Conservation (phyloP, 495 filamentous ascomycete species). For the Sabuloglossum arenarium region DNA sequence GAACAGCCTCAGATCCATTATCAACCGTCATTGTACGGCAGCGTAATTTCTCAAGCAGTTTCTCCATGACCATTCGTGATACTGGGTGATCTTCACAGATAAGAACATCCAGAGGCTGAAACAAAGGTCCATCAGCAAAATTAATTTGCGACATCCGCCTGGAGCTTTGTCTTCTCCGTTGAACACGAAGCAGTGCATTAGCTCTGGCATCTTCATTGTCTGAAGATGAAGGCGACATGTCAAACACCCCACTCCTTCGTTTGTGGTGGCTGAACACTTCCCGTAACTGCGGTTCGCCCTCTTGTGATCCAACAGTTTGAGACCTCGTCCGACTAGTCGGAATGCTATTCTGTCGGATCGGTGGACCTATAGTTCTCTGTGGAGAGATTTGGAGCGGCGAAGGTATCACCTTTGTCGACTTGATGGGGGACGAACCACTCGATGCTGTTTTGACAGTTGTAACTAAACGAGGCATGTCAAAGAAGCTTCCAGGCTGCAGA, state of each 20-base stretch:
- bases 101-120: conserved; percentile 79
- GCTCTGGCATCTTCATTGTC: conserved; percentile 89
- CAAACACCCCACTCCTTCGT: conserved; percentile 81
- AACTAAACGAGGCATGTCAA: conserved; percentile 44
- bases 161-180: conserved; percentile 78
- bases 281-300: conserved; percentile 47
- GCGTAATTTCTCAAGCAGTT: conserved; percentile 78
- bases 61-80: conserved; percentile 93
- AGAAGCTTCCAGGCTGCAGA: conserved; percentile 52
- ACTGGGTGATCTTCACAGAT: conserved; percentile 98
- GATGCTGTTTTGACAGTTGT: conserved; percentile 39
- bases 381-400: conserved; percentile 29
- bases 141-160: conserved; percentile 78
- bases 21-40: conserved; percentile 86
- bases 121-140: conserved; percentile 59
- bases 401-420: conserved; percentile 37
- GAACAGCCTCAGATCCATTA: conserved; percentile 74
- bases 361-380: conserved; percentile 25
- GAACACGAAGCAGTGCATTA: conserved; percentile 81
- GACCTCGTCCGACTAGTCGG: conserved; percentile 52
- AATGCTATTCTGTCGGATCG: conserved; percentile 25
- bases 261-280: conserved; percentile 66
- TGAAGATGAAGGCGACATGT: conserved; percentile 91
- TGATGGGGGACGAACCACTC: conserved; percentile 57
- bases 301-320: conserved; percentile 85